Evolutionary conservation across 2,329 filamentous ascomycete genomes (phyloP).

Genomic region (Fusarium incarnatum): DNA sequence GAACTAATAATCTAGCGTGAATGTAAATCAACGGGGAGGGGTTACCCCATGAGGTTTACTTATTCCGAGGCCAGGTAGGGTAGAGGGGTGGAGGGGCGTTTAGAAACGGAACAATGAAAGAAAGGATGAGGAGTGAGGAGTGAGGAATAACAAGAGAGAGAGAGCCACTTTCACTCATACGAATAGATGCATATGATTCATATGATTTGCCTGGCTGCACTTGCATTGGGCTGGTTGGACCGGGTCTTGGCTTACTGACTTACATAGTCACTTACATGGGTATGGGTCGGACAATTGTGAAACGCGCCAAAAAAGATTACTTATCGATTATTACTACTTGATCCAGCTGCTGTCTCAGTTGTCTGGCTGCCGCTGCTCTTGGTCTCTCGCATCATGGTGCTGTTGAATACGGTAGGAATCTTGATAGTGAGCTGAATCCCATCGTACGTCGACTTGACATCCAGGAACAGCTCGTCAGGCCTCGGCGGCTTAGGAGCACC

Average conservation of each 20-base stretch:
- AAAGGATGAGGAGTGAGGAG: background rate
- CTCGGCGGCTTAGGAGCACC: conserved; percentile 50
- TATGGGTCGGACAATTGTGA: conserved; percentile 27
- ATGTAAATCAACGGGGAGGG: conserved; percentile 33
- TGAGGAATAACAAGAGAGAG: background rate
- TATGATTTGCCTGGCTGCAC: conserved; percentile 14
- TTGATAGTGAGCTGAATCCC: conserved; percentile 69
- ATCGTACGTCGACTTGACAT: conserved; percentile 68
- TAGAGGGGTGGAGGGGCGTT: conserved; percentile 16
- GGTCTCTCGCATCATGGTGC: conserved; percentile 34
- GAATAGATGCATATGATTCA: conserved; percentile 27
- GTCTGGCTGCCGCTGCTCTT: conserved; percentile 26
- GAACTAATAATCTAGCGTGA: conserved; percentile 31
- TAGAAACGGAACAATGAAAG: background rate
- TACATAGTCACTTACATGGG: conserved; percentile 28
- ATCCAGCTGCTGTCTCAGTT: background rate
- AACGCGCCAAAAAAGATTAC: conserved; percentile 28
- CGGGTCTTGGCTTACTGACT: conserved; percentile 13
- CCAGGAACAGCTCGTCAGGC: conserved; percentile 64
- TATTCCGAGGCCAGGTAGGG: conserved; percentile 18
- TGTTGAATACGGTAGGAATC: conserved; percentile 66
- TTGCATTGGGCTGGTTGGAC: background rate
- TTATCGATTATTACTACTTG: conserved; percentile 34
- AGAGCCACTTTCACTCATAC: conserved; percentile 22
- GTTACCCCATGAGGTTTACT: conserved; percentile 41